phyloP scores from a whole-genome alignment of 805 yeast species.

The Candida sphagnicola region DNA sequence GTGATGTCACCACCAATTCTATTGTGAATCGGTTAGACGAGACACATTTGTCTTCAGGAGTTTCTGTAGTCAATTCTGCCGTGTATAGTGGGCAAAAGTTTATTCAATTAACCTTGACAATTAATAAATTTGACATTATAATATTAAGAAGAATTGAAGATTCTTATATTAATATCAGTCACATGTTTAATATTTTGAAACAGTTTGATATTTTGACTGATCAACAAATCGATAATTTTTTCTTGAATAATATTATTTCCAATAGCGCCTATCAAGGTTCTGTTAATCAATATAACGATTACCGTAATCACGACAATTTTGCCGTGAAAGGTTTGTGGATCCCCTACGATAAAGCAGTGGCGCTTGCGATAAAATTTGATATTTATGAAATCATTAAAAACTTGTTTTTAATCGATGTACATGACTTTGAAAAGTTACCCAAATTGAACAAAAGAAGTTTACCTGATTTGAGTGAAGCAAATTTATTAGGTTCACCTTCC shows the following conservation, averaged over 20 bases:
- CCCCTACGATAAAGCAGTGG: slow-evolving; percentile 41
- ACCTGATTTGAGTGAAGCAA: slow-evolving; percentile 11
- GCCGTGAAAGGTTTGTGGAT: slow-evolving; percentile 38
- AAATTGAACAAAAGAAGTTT: slow-evolving; percentile 14
- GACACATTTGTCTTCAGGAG: slow-evolving; percentile 29
- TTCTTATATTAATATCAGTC: slow-evolving; percentile 36
- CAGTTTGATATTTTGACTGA: slow-evolving; percentile 21
- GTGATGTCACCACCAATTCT: slow-evolving; percentile 39
- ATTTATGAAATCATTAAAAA: slow-evolving; percentile 33
- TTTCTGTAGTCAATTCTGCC: slow-evolving; percentile 20
- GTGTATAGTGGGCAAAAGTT: slow-evolving; percentile 33
- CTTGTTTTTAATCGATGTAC: slow-evolving; percentile 41
- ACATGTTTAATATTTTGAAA: slow-evolving; percentile 31
- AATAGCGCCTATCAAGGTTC: slow-evolving; percentile 27
- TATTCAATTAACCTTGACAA: slow-evolving; percentile 27
- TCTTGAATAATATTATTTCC: slow-evolving; percentile 29
- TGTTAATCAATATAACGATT: slow-evolving; percentile 22
- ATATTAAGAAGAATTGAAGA: slow-evolving; percentile 41
- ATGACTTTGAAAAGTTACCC: slow-evolving; percentile 38
- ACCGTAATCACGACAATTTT: slow-evolving; percentile 21
- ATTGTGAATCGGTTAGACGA: slow-evolving; percentile 31
- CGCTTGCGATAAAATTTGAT: slow-evolving; percentile 35
- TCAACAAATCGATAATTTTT: slow-evolving; percentile 24
- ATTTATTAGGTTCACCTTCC: slow-evolving; percentile 26
- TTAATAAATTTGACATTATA: slow-evolving; percentile 8